Evolutionary conservation across 208 protist genomes (phyloP).

Genomic region (Trypanosoma brucei): DNA sequence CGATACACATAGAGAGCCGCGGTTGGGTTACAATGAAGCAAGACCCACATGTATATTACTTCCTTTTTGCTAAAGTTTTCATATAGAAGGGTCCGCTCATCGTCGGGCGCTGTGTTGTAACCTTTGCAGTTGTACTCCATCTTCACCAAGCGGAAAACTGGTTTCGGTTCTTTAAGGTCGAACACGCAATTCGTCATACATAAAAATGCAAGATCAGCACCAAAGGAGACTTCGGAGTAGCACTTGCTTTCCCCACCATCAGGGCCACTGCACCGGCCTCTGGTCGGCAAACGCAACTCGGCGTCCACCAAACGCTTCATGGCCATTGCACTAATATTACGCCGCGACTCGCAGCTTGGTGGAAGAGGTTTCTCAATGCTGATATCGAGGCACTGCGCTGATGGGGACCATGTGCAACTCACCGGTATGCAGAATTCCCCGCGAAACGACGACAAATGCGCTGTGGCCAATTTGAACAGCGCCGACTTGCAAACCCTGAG

Average conservation of each 20-base stretch:
- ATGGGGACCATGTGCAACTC: constrained; percentile 8
- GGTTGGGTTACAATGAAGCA: constrained; percentile 56
- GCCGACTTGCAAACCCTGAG: constrained; percentile 24
- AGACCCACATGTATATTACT: constrained; percentile 36
- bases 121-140: constrained; percentile 63
- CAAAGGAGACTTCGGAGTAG: constrained; percentile 20
- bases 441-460: constrained; percentile 19
- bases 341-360: constrained; percentile 10
- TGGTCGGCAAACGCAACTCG: constrained; percentile 22
- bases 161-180: constrained; percentile 15
- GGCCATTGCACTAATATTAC: constrained; percentile 18
- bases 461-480: constrained; percentile 18
- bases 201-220: constrained; percentile 9
- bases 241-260: constrained; percentile 8
- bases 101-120: constrained; percentile 23
- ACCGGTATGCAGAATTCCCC: constrained; percentile 19
- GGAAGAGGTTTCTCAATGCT: constrained; percentile 24
- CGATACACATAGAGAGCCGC: constrained; percentile 47
- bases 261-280: constrained; percentile 12
- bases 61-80: constrained; percentile 55
- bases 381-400: constrained; percentile 14
- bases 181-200: constrained; percentile 18
- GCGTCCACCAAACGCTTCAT: constrained; percentile 24
- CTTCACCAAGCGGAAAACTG: constrained; percentile 63
- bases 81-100: constrained; percentile 24